phyloP scores from a whole-genome alignment of 148 eudicot species.

The Cornus florida region DNA sequence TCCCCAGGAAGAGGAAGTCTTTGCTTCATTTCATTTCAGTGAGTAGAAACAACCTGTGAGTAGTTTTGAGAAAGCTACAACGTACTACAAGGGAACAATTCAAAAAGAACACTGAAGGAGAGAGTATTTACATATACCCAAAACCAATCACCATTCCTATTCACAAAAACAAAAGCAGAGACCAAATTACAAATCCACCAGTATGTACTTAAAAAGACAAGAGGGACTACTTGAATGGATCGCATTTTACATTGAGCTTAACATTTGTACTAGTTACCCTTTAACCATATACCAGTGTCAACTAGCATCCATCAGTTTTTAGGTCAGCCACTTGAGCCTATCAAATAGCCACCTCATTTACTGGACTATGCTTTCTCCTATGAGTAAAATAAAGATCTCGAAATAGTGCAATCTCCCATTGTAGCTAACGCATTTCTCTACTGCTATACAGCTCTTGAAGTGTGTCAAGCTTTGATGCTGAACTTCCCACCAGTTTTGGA shows the following conservation, averaged over 20 bases:
- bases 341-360: slow-evolving; percentile 9
- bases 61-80: too few relatives aligned
- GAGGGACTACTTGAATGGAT: neutral
- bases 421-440: neutral
- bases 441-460: neutral
- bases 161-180: neutral
- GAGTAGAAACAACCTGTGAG: too few relatives aligned
- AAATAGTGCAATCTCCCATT: neutral
- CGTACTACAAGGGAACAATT: too few relatives aligned
- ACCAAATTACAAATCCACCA: slow-evolving; percentile 3
- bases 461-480: neutral
- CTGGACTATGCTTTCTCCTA: neutral
- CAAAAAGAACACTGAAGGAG: neutral
- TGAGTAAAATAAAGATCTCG: neutral
- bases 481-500: neutral
- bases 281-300: neutral
- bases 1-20: too few relatives aligned
- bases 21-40: too few relatives aligned
- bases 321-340: neutral
- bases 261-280: neutral
- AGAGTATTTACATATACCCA: neutral
- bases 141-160: slow-evolving; percentile 11
- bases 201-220: neutral
- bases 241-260: neutral
- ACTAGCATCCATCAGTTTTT: slow-evolving; percentile 1